Evolutionary conservation across 345 rosid genomes (phyloP).

Genomic region (Anacardium occidentale): DNA sequence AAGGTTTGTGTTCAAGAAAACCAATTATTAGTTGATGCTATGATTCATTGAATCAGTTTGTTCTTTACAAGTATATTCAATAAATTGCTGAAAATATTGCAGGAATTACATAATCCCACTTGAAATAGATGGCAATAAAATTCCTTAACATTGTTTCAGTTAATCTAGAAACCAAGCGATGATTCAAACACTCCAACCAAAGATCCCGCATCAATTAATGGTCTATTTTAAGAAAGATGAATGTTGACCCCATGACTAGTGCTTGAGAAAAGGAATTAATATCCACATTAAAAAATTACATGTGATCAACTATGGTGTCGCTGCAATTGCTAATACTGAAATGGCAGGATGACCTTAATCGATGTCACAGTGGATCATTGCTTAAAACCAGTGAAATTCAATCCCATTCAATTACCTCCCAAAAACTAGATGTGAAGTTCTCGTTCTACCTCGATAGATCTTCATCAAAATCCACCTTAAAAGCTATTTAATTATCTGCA

Average conservation of each 20-base stretch:
- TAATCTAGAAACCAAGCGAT: no score
- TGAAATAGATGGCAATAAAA: background rate
- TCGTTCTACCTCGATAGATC: no score
- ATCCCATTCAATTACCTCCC: background rate
- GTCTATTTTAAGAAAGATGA: background rate
- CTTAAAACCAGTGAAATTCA: background rate
- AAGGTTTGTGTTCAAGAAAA: no score
- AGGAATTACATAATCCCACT: no score
- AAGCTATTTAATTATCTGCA: no score
- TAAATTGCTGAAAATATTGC: no score
- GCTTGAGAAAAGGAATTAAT: background rate
- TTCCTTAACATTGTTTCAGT: background rate
- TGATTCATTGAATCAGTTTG: no score
- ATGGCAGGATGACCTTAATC: background rate
- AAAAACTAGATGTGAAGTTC: background rate
- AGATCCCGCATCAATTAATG: background rate
- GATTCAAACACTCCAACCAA: slow-evolving; percentile 1
- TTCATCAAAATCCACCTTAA: no score
- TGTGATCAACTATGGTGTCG: background rate
- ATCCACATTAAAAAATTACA: background rate
- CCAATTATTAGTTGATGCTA: no score
- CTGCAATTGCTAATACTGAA: background rate
- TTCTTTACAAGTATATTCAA: no score
- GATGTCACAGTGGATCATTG: background rate
- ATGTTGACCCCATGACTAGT: background rate